Conservation (phyloP, 2,329 filamentous ascomycete species). For the Cytospora paraplurivora region DNA sequence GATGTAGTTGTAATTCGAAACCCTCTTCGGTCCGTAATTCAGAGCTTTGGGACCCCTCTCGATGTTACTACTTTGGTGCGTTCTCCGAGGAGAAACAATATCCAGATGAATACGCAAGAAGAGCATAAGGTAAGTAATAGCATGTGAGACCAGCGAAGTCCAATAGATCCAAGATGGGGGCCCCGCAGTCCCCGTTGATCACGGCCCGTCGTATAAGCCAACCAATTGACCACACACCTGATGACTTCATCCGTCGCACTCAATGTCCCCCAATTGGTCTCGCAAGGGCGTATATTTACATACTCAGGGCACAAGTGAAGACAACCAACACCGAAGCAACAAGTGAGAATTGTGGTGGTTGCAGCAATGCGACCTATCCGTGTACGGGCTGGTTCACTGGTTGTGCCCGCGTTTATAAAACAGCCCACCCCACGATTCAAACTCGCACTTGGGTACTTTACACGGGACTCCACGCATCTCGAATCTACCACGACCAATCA, state of each 20-base stretch:
- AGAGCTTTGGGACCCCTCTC: neutral
- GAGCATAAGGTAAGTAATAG: neutral
- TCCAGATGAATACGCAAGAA: neutral
- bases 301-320: neutral
- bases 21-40: neutral
- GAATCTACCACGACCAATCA: neutral
- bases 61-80: neutral
- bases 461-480: neutral
- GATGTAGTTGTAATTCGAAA: no score
- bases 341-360: neutral
- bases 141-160: neutral
- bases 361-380: neutral
- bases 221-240: neutral
- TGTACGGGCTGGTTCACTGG: neutral
- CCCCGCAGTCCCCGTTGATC: conserved; percentile 3
- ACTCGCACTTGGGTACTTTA: neutral
- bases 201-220: neutral
- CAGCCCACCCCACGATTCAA: neutral
- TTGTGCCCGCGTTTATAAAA: neutral
- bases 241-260: conserved; percentile 13
- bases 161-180: neutral
- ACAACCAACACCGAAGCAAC: neutral
- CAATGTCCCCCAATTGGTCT: neutral
- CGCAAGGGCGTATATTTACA: neutral
- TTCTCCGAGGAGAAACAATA: neutral